A percentile compares a stretch with the other conserved stretches of the same genome.
Evolutionary conservation across 2,329 filamentous ascomycete species (phyloP).

Genomic region (Ophiosphaerella korrae): DNA sequence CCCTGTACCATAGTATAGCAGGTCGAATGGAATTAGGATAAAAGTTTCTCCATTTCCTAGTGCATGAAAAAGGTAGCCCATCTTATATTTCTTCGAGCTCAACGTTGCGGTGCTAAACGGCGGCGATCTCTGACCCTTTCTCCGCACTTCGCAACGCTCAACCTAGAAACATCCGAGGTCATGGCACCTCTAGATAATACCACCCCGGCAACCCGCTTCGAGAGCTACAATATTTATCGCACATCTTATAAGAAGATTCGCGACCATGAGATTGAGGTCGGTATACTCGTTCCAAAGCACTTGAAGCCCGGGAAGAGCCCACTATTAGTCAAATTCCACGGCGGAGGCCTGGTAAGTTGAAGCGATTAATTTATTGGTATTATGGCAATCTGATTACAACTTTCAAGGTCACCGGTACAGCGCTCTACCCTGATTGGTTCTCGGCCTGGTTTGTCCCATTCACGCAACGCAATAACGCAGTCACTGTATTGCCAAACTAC

Average conservation of each 20-base stretch:
- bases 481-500: conserved; percentile 57
- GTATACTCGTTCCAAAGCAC: conserved; percentile 48
- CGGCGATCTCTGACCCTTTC: not conserved
- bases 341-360: conserved; percentile 49
- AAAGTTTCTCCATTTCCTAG: too few relatives aligned
- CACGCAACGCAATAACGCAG: conserved; percentile 47
- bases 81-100: too few relatives aligned
- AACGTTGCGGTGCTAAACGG: too few relatives aligned
- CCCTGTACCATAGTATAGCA: too few relatives aligned
- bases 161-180: not conserved
- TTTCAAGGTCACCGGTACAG: conserved; percentile 31
- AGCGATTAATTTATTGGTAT: not conserved
- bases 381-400: too few relatives aligned
- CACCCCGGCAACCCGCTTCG: conserved; percentile 37
- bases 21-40: too few relatives aligned
- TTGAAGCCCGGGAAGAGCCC: conserved; percentile 45
- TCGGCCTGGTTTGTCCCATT: conserved; percentile 46
- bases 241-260: conserved; percentile 50
- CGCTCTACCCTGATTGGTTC: conserved; percentile 37
- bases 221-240: conserved; percentile 48
- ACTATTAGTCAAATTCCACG: conserved; percentile 52
- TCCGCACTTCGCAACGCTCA: not conserved
- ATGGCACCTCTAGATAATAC: conserved; percentile 27
- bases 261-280: conserved; percentile 45
- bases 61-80: too few relatives aligned